These are phyloP conservation scores for Stellera chamaejasme DNA, from an alignment of 345 rosid species.

Conservation along the genomic window DNA sequence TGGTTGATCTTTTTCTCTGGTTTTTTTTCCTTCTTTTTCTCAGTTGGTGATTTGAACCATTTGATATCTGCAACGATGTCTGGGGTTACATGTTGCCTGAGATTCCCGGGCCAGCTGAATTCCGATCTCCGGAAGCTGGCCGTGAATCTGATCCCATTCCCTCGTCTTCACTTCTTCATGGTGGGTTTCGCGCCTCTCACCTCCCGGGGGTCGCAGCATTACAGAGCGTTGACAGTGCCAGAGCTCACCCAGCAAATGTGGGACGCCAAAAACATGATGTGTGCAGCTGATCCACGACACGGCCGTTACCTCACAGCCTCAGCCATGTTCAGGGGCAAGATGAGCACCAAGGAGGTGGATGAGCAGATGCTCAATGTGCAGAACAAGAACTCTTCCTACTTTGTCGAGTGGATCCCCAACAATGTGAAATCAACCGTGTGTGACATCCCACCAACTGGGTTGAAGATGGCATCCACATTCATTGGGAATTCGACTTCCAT, in stretches of 20 bases:
- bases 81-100: slow-evolving; percentile 63
- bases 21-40: background rate
- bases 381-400: slow-evolving; percentile 63
- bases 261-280: slow-evolving; percentile 56
- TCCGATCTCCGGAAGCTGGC: slow-evolving; percentile 68
- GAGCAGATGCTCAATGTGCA: slow-evolving; percentile 69
- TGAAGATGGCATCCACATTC: slow-evolving; percentile 69
- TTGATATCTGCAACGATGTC: slow-evolving; percentile 75
- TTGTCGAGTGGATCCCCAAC: slow-evolving; percentile 69
- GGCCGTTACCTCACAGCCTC: slow-evolving; percentile 46
- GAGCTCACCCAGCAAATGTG: slow-evolving; percentile 54
- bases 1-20: no score
- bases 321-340: slow-evolving; percentile 44
- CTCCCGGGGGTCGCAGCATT: slow-evolving; percentile 45
- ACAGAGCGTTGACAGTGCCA: slow-evolving; percentile 34
- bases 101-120: slow-evolving; percentile 68
- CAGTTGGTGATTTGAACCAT: slow-evolving; percentile 66
- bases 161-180: slow-evolving; percentile 52
- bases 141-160: slow-evolving; percentile 51
- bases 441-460: slow-evolving; percentile 66
- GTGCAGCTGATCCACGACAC: slow-evolving; percentile 38
- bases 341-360: slow-evolving; percentile 42
- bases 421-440: slow-evolving; percentile 74
- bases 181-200: slow-evolving; percentile 51
- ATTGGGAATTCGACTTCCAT: slow-evolving; percentile 68